phyloP scores from a whole-genome alignment of 1,284 basidiomycete genomes.

The Apiotrichum veenhuisii region DNA sequence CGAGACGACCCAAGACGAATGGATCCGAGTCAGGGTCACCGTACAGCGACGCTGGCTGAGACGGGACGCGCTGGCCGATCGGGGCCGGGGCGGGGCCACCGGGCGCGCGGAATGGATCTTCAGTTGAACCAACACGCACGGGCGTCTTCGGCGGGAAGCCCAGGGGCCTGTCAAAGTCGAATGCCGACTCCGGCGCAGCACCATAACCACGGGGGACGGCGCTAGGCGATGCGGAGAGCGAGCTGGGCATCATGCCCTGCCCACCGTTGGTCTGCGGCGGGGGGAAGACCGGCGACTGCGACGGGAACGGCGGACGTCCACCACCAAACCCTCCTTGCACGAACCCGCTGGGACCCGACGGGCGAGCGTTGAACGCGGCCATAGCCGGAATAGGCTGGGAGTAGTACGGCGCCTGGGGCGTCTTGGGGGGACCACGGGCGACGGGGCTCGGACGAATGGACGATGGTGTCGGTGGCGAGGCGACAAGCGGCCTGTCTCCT shows the following conservation, averaged over 20 bases:
- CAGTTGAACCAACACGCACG: constrained; percentile 18
- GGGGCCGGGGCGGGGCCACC: constrained; percentile 25
- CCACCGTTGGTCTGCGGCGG: constrained; percentile 23
- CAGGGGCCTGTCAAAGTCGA: constrained; percentile 25
- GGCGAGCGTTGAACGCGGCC: constrained; percentile 6
- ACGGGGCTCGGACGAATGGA: constrained; percentile 5
- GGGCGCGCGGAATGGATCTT: constrained; percentile 33
- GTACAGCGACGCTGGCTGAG: constrained; percentile 12
- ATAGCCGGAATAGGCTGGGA: constrained; percentile 11
- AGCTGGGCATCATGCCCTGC: constrained; percentile 10
- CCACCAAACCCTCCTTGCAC: constrained; percentile 4
- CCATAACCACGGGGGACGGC: constrained; percentile 14
- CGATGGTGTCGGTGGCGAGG: constrained; percentile 87
- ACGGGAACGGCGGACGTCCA: constrained; percentile 13
- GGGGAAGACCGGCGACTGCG: constrained; percentile 33
- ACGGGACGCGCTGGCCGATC: constrained; percentile 28
- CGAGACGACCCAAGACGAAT: constrained; percentile 2
- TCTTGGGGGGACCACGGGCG: constrained; percentile 28
- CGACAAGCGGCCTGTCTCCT: constrained; percentile 59
- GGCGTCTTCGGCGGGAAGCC: constrained; percentile 33
- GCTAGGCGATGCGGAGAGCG: constrained; percentile 28
- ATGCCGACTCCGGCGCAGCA: constrained; percentile 2
- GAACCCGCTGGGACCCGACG: neutral
- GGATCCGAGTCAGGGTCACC: constrained; percentile 11
- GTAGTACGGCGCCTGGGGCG: constrained; percentile 31